A percentile compares a stretch with the other conserved stretches of the same genome.
Evolutionary conservation across 495 filamentous ascomycete species (phyloP).

Genomic region (Tirmania nivea): DNA sequence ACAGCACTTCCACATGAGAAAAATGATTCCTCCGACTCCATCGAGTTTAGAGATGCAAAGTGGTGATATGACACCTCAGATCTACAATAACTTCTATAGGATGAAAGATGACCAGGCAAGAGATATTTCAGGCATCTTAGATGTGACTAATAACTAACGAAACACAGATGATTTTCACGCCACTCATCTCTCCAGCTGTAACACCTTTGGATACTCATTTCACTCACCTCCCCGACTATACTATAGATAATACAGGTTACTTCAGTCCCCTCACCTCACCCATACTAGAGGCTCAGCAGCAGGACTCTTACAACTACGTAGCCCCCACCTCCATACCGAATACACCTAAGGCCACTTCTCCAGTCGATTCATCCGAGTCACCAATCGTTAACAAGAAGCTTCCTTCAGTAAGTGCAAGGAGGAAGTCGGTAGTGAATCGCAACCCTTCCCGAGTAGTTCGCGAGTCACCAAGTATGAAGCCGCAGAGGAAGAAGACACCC

Average conservation of each 20-base stretch:
- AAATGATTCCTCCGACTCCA: slow-evolving; percentile 72
- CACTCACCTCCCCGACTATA: slow-evolving; percentile 52
- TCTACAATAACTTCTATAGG: slow-evolving; percentile 51
- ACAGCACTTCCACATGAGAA: slow-evolving; percentile 31
- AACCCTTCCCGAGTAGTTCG: slow-evolving; percentile 28
- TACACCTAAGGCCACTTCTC: slow-evolving; percentile 8
- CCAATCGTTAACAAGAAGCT: slow-evolving; percentile 27
- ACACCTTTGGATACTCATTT: slow-evolving; percentile 77
- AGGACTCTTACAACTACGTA: slow-evolving; percentile 11
- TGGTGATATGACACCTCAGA: slow-evolving; percentile 36
- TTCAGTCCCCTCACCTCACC: slow-evolving; percentile 90
- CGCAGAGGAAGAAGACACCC: slow-evolving; percentile 36
- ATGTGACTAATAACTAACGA: not conserved
- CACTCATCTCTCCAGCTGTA: slow-evolving; percentile 82
- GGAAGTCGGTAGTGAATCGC: slow-evolving; percentile 26
- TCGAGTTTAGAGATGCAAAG: slow-evolving; percentile 80
- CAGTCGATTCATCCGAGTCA: slow-evolving; percentile 20
- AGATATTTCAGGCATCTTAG: slow-evolving; percentile 3
- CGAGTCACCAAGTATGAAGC: slow-evolving; percentile 72
- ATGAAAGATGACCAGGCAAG: slow-evolving; percentile 65
- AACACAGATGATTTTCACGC: slow-evolving; percentile 66
- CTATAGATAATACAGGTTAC: slow-evolving; percentile 54
- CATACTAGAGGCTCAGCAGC: slow-evolving; percentile 34
- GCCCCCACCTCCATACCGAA: slow-evolving; percentile 5
- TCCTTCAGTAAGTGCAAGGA: slow-evolving; percentile 25